Conservation (phyloP, 2,329 filamentous ascomycete species). For the Aureobasidium mangrovei region DNA sequence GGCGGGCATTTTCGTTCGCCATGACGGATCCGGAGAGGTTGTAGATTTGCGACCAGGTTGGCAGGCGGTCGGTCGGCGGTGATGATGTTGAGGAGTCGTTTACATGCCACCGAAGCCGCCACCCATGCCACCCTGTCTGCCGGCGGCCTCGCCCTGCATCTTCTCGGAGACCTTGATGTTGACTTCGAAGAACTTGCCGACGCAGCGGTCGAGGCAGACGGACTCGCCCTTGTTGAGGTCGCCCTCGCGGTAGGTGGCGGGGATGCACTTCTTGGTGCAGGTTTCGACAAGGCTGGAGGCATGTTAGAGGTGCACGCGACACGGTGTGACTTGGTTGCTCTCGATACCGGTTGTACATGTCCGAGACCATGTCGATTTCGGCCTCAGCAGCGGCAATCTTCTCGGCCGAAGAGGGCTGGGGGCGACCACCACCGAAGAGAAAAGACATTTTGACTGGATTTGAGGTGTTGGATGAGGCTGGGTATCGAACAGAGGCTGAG, state of each 20-base stretch:
- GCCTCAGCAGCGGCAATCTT: constrained; percentile 95
- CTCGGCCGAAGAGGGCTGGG: constrained; percentile 87
- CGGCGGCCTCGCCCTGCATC: constrained; percentile 79
- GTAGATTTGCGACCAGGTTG: background rate
- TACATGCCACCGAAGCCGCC: constrained; percentile 31
- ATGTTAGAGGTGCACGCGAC: constrained; percentile 9
- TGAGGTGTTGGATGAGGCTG: background rate
- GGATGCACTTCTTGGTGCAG: constrained; percentile 91
- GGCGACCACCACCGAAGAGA: constrained; percentile 59
- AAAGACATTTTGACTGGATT: constrained; percentile 51
- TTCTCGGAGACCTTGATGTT: constrained; percentile 96
- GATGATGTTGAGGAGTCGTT: background rate
- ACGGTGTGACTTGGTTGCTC: background rate
- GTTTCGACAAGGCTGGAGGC: constrained; percentile 58
- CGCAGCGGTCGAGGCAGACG: constrained; percentile 95
- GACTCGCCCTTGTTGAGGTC: constrained; percentile 99
- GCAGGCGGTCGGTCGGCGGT: background rate
- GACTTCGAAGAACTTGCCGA: constrained; percentile 97
- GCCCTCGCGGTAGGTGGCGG: constrained; percentile 82
- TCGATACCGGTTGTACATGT: constrained; percentile 92
- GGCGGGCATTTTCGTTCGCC: background rate
- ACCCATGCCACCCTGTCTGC: constrained; percentile 50
- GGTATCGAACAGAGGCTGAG: background rate
- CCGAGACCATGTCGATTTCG: constrained; percentile 94
- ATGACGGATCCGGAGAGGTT: background rate